Evolutionary conservation across 2,329 filamentous ascomycete genomes (phyloP), one percentile per base, ranked within the genome.

Genomic region (Phialemoniopsis sp.): DNA sequence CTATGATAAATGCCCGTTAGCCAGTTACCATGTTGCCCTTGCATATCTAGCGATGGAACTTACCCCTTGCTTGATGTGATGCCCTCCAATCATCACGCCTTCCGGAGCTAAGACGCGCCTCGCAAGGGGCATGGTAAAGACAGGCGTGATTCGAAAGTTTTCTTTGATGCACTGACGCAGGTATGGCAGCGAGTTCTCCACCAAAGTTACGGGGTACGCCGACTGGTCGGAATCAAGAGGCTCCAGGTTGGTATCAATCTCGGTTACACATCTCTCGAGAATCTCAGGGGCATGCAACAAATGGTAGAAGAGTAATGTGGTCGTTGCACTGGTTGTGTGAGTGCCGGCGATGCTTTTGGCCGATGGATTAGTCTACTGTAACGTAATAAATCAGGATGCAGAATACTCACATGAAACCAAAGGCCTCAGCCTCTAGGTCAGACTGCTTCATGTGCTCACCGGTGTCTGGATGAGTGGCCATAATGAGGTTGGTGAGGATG

Each of bases 371-470:
- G 34, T 15, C 13, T 13, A 19, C 10, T 9, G 32, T 10, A n/a
- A n/a, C n/a, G 18, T 17, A 36, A 26, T 10, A 10, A 8, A 8
- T 8, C n/a, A n/a, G n/a, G n/a, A n/a, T n/a, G n/a, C 13, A 16
- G 6, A 12, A 8, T 17, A 44, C 49, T 46, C 47, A 60, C 58
- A 64, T 60, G 36, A 62, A 59, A 2, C 55, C 60, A 46, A 63
- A 64, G 4, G 58, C 58, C 35, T 64, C 58, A 0, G 59, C 56
- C 37, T 59, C 53, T 1, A 63, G 41, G 21, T 64, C 59, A 2
- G 29, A 38, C 30, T 51, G 46, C 1, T 48, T 51, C n/a, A 64
- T 43, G 2, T 32, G 39, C 26, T 52, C 50, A 0, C 60, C 58
- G 2, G 58, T 62, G n/a, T 62, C 58, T 2, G 60, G 61, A 37